Base-by-base conservation (phyloP, 768 basidiomycete species). In the Boletus reticuloceps region DNA sequence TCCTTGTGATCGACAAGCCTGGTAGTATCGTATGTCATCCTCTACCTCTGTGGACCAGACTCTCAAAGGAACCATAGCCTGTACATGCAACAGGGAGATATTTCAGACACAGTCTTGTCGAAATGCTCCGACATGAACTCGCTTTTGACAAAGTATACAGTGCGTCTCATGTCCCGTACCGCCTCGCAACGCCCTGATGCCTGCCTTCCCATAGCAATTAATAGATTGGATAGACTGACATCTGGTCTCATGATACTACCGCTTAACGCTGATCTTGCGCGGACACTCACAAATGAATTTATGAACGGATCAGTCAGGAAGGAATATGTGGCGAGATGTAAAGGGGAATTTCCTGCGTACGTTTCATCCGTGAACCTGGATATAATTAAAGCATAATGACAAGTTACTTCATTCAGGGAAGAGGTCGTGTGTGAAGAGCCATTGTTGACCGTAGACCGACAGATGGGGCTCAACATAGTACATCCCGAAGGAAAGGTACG, bases 191-290 rank as follows among this genome's bases (percentile, higher is more conserved):
- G 51, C 6, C 39, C 43, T 40, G 47, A 51, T 34, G 1, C 20
- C 3, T 41, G 8, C 14, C 27, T 47, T 10, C n/a, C 38, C 31
- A 14, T 47, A 98, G 96, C 96, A 55, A 89, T 94, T 20, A 99
- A 98, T 68, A 82, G 97, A 53, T 76, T 99, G 51, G 97, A 99
- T 72, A 81, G 97, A 51, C 77, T 98, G 27, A 98, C 97, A 0
- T 94, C 92, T 0, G 97, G 97, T 8, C 76, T 98, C 42, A 94
- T 99, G 94, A 89, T 99, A 62, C 75, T 98, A 49, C 93, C 94
- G 0, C 75, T 94, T 13, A 85, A 85, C 19, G 75, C 83, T 1
- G 72, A 82, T 41, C 78, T 88, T 36, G 92, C 94, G 3, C 79
- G 84, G 31, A 69, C 75, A 16, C 77, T 98, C 36, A 86, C 91